A percentile compares a stretch with the other conserved stretches of the same genome.
phyloP scores from a whole-genome alignment of 805 yeast species.

The Saccharomyces kudriavzevii region DNA sequence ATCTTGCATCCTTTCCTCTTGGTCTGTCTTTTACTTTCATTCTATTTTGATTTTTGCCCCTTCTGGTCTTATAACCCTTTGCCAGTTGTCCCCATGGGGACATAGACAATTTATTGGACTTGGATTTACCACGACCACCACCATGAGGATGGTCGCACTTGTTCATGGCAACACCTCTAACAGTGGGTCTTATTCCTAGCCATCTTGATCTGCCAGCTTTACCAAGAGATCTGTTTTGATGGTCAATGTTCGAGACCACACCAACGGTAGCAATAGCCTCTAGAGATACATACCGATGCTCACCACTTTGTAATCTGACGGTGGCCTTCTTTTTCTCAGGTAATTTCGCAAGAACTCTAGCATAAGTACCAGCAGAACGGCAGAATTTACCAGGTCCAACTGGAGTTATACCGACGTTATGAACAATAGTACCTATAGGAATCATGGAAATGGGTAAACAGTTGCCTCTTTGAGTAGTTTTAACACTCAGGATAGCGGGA shows the following conservation, averaged over 20 bases:
- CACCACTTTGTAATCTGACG: conserved; percentile 81
- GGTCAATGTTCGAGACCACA: conserved; percentile 84
- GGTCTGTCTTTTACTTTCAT: conserved; percentile 88
- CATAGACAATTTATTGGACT: conserved; percentile 88
- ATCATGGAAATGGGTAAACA: conserved; percentile 88
- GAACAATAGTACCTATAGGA: conserved; percentile 89
- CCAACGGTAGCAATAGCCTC: conserved; percentile 93
- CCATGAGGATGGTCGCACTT: conserved; percentile 97
- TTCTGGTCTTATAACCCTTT: conserved; percentile 91
- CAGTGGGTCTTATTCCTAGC: conserved; percentile 88
- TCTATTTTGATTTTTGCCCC: conserved; percentile 77
- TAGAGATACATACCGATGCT: conserved; percentile 78
- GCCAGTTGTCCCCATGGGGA: conserved; percentile 94
- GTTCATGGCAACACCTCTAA: conserved; percentile 97
- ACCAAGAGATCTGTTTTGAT: conserved; percentile 82
- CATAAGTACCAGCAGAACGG: conserved; percentile 91
- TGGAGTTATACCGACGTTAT: conserved; percentile 71
- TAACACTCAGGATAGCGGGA: conserved; percentile 80
- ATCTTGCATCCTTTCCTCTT: conserved; percentile 48
- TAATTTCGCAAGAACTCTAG: conserved; percentile 72
- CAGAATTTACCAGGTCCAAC: conserved; percentile 82
- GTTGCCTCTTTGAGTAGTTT: conserved; percentile 87
- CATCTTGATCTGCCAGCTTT: conserved; percentile 94
- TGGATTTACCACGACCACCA: conserved; percentile 99
- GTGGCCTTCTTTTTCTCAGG: conserved; percentile 65